Evolutionary conservation across 768 basidiomycete genomes (phyloP), one percentile per base, ranked within the genome.

Genomic region (Multifurca ochricompacta): DNA sequence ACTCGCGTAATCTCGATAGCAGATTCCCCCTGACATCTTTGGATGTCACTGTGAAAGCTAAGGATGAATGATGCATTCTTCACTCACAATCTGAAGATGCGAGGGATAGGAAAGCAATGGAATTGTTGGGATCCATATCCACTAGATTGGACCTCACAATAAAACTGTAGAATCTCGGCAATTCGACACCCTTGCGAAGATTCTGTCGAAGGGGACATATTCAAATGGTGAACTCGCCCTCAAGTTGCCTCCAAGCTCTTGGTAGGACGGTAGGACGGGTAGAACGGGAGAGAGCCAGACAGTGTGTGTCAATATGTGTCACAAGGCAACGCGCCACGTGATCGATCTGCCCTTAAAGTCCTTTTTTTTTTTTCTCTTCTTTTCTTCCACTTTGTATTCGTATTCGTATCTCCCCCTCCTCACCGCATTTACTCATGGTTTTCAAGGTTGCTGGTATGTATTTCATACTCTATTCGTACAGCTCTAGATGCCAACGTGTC

Each of bases 371-470:
- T 21, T 35, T 34, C 2, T 14, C 49, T 51, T 41, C 48, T 55
- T 58, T 58, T 57, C 25, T 25, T 34, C 21, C 14, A 25, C 27
- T 32, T 59, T 56, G 45, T 55, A 48, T 58, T 59, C 53, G 52
- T 42, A 59, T 56, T 59, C 50, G 59, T 56, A 58, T 56, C 49
- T 51, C 59, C 56, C 61, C 60, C 63, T 59, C 67, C 41, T 56
- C 64, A 51, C 4, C 25, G 28, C 41, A 48, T 55, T 54, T 59
- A 63, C 70, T 56, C 35, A 90, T 91, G 88, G 79, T 82, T 63
- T 92, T 77, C 87, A 92, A 95, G 73, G 91, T 95, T 64, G 83
- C 91, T 72, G 89, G 89, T 88, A 66, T 57, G 75, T 50, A 16
- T 19, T 10, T 43, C 9, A 30, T 36, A 34, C 49, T 28, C 51